phyloP scores from a whole-genome alignment of 495 filamentous ascomycete genomes.

The Neurospora africana region DNA sequence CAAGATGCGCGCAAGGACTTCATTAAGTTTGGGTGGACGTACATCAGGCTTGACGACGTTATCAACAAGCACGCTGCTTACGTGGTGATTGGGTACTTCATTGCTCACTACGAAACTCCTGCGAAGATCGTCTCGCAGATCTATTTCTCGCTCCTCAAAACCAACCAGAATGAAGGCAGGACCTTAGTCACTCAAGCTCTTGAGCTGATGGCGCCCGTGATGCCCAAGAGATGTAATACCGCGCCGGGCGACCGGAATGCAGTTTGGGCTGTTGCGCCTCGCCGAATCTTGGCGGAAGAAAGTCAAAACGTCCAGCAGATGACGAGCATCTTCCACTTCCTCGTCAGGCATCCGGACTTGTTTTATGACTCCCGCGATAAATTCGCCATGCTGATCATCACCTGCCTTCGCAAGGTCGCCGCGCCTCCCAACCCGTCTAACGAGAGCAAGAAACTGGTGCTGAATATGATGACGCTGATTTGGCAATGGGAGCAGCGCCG shows the following conservation, averaged over 20 bases:
- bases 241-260: constrained; percentile 37
- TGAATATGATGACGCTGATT: constrained; percentile 81
- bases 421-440: constrained; percentile 75
- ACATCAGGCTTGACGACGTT: constrained; percentile 91
- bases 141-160: constrained; percentile 79
- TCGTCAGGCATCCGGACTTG: constrained; percentile 82
- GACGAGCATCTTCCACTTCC: constrained; percentile 92
- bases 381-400: constrained; percentile 79
- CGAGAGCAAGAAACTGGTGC: constrained; percentile 82
- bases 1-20: constrained; percentile 93
- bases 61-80: constrained; percentile 99
- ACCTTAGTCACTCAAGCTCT: constrained; percentile 87
- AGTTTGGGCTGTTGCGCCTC: constrained; percentile 83
- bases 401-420: constrained; percentile 79
- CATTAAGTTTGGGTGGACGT: constrained; percentile 98
- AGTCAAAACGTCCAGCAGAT: constrained; percentile 94
- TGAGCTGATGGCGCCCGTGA: constrained; percentile 84
- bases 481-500: constrained; percentile 87
- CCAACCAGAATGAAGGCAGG: constrained; percentile 89
- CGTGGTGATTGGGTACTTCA: constrained; percentile 94
- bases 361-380: constrained; percentile 94
- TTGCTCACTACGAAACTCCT: constrained; percentile 91
- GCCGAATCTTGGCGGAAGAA: constrained; percentile 87
- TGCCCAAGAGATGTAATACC: constrained; percentile 60
- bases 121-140: constrained; percentile 92